These are phyloP conservation scores for Tanacetum coccineum DNA, from an alignment of 129 eudicot genomes.

Conservation along the genomic window DNA sequence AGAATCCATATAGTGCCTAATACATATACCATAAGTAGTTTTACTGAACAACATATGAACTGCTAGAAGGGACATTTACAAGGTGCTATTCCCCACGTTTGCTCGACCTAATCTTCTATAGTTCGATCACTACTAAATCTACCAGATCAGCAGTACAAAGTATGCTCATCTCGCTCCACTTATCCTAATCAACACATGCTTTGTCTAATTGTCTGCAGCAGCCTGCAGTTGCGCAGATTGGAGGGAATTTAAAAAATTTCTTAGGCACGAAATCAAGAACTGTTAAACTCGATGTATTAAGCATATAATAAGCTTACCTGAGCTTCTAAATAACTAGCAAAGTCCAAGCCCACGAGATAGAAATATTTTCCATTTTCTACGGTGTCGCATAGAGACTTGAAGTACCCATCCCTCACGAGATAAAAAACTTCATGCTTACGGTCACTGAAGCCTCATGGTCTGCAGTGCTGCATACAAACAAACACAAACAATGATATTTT, in stretches of 20 bases:
- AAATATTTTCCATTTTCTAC: conserved; percentile 49
- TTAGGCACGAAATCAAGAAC: neutral
- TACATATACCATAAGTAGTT: conserved; percentile 15
- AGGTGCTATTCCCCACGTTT: conserved; percentile 58
- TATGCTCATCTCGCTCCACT: conserved; percentile 56
- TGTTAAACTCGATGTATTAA: neutral
- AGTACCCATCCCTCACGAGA: conserved; percentile 56
- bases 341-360: conserved; percentile 57
- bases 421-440: conserved; percentile 62
- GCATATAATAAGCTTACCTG: conserved; percentile 34
- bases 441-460: conserved; percentile 69
- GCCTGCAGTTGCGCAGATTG: conserved; percentile 31
- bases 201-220: conserved; percentile 50
- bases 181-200: conserved; percentile 45
- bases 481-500: too few species aligned
- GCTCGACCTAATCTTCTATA: conserved; percentile 48
- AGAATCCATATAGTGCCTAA: conserved; percentile 9
- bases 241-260: too few species aligned
- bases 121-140: conserved; percentile 60
- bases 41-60: conserved; percentile 19
- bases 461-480: conserved; percentile 58
- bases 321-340: conserved; percentile 57
- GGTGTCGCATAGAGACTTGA: conserved; percentile 47
- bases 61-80: conserved; percentile 53
- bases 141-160: conserved; percentile 50